These are phyloP conservation scores for Diaporthe helianthi DNA, from an alignment of 2,329 filamentous ascomycete genomes.

Conservation along the genomic window DNA sequence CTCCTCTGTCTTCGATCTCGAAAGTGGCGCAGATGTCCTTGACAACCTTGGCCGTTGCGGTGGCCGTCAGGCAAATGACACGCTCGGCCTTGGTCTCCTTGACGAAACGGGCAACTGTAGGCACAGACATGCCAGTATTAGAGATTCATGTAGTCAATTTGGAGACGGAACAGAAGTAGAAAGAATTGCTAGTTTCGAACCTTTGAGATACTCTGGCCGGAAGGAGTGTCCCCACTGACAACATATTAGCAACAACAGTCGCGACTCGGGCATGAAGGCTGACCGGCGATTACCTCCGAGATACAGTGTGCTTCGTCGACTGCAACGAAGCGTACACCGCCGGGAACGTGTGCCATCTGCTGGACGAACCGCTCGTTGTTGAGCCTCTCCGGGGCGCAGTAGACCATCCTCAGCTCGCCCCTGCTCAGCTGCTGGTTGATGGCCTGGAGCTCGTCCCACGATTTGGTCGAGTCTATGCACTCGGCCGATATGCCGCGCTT, in stretches of 20 bases:
- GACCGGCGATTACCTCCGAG: slow-evolving; percentile 48
- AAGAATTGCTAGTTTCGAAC: slow-evolving; percentile 38
- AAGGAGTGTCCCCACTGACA: slow-evolving; percentile 56
- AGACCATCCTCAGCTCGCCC: slow-evolving; percentile 60
- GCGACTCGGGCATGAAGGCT: slow-evolving; percentile 16
- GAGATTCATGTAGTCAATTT: accelerated
- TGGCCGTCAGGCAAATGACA: slow-evolving; percentile 66
- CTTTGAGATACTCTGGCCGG: slow-evolving; percentile 58
- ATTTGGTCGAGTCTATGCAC: slow-evolving; percentile 63
- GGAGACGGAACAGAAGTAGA: slow-evolving; percentile 39
- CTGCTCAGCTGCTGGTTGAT: slow-evolving; percentile 48
- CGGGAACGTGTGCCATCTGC: slow-evolving; percentile 59
- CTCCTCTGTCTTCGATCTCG: slow-evolving; percentile 53
- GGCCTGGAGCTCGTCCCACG: slow-evolving; percentile 51
- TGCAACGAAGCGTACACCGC: slow-evolving; percentile 62
- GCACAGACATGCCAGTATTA: not conserved
- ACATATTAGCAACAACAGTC: slow-evolving; percentile 29
- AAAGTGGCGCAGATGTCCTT: slow-evolving; percentile 62
- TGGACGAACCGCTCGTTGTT: slow-evolving; percentile 68
- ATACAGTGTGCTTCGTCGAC: slow-evolving; percentile 67
- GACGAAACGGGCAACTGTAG: slow-evolving; percentile 59
- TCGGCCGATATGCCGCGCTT: slow-evolving; percentile 59
- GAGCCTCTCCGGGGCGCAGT: slow-evolving; percentile 65
- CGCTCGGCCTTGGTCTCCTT: slow-evolving; percentile 63
- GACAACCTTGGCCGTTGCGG: slow-evolving; percentile 63